These are phyloP conservation scores for Gracilariopsis chorda DNA, from an alignment of 23 red algal genomes.

Conservation along the genomic window DNA sequence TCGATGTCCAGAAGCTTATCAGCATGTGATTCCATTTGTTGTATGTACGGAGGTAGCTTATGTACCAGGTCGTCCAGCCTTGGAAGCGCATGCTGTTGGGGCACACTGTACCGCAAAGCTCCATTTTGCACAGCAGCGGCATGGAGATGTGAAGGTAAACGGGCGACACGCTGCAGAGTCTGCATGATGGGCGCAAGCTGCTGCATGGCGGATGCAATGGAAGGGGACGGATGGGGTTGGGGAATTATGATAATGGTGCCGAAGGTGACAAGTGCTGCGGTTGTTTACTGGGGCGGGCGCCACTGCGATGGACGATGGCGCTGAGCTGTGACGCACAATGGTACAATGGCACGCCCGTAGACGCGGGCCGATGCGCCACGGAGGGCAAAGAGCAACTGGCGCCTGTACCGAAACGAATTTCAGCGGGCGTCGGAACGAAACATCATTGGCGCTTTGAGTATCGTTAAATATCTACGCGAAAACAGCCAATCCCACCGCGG, in stretches of 20 bases:
- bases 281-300: too few species aligned
- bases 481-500: too few species aligned
- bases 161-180: neutral
- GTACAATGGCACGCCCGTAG: too few species aligned
- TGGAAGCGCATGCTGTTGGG: conserved; percentile 28
- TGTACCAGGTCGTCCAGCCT: conserved; percentile 27
- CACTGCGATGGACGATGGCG: too few species aligned
- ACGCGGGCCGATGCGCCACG: too few species aligned
- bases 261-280: too few species aligned
- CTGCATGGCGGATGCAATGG: conserved; percentile 1
- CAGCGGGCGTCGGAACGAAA: too few species aligned
- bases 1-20: neutral
- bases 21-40: conserved; percentile 16
- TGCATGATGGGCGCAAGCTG: conserved; percentile 14
- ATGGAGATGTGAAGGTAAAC: conserved; percentile 46
- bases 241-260: neutral
- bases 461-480: too few species aligned
- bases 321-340: too few species aligned
- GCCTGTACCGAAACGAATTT: too few species aligned
- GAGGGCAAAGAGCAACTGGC: too few species aligned
- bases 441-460: too few species aligned
- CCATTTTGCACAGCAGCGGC: conserved; percentile 26
- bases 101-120: neutral
- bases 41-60: conserved; percentile 24
- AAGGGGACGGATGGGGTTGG: neutral